Conservation (phyloP, 345 rosid genomes). For the Eucalyptus caleyi region DNA sequence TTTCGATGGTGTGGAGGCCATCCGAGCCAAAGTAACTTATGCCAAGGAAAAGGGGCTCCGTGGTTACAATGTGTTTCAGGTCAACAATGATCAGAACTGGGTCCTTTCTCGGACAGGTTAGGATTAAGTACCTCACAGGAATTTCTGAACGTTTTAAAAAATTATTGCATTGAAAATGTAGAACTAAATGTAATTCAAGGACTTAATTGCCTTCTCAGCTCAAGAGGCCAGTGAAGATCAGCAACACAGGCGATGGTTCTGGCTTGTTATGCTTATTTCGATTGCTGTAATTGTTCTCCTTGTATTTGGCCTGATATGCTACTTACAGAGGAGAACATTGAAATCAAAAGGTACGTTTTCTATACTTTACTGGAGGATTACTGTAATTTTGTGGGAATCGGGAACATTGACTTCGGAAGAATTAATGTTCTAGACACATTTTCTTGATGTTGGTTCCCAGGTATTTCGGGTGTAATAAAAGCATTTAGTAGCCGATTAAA, state of each 20-base stretch:
- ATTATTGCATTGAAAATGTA: neutral
- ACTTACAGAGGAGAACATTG: neutral
- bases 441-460: neutral
- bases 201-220: slow-evolving; percentile 1
- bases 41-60: slow-evolving; percentile 16
- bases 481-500: neutral
- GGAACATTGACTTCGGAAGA: neutral
- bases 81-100: slow-evolving; percentile 21
- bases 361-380: neutral
- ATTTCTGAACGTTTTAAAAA: neutral
- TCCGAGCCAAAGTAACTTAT: slow-evolving; percentile 21
- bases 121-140: neutral
- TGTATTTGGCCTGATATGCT: neutral
- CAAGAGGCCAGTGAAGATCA: neutral
- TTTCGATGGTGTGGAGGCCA: slow-evolving; percentile 23
- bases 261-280: slow-evolving; percentile 4
- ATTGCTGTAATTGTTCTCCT: slow-evolving; percentile 1
- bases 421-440: neutral
- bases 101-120: slow-evolving; percentile 22
- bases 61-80: slow-evolving; percentile 22
- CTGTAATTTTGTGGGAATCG: neutral
- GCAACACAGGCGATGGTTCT: neutral
- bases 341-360: slow-evolving; percentile 3
- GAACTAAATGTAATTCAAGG: neutral
- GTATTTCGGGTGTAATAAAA: neutral